Base-by-base conservation (phyloP, 2,329 filamentous ascomycete species). In the Ilyonectria robusta region DNA sequence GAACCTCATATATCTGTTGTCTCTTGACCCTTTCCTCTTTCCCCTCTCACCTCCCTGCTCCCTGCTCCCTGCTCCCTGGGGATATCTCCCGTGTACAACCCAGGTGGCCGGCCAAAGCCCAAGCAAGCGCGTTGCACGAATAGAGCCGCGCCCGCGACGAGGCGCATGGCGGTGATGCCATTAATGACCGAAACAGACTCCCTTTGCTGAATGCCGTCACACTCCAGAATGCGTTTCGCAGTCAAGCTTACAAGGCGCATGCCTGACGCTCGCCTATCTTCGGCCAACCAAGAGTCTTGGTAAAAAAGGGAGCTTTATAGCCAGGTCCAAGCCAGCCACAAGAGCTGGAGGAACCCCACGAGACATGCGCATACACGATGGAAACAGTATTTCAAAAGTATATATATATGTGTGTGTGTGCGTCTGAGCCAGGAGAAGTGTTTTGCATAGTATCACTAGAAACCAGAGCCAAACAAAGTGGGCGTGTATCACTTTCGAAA, bases 261-360 rank as follows among this genome's bases (percentile, higher is more conserved):
- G 60, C 59, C 54, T 51, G 26, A 53, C 19, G 35, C 70, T 72
- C 71, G 68, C 71, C 64, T 72, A 72, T 59, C 17, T 59, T 47
- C 59, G 61, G n/a, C 71, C 70, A 72, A 72, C 68, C 68, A 71
- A 59, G 44, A 37, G 50, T 53, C n/a, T 9, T 35, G 11, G 31
- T 13, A 37, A 11, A 53, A 53, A 53, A 23, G 47, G 15, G 50
- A 11, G 13, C 15, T 6, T 13, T 15, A 33, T 53, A 23, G 50
- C 5, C 29, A 53, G 11, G 50, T n/a, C 8, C 6, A 9, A 29
- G 47, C 11, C 23, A 10, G 26, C 47, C 6, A 17, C 23, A n/a
- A 50, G 15, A 31, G 13, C 47, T 7, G 23, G 29, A 23, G 15
- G 15, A 31, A 35, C 13, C 10, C 35, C 57, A 35, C 31, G 33